A percentile compares a stretch with the other conserved stretches of the same genome.
Conservation (phyloP, 306 rosid species). For the Hylodesmum podocarpum region DNA sequence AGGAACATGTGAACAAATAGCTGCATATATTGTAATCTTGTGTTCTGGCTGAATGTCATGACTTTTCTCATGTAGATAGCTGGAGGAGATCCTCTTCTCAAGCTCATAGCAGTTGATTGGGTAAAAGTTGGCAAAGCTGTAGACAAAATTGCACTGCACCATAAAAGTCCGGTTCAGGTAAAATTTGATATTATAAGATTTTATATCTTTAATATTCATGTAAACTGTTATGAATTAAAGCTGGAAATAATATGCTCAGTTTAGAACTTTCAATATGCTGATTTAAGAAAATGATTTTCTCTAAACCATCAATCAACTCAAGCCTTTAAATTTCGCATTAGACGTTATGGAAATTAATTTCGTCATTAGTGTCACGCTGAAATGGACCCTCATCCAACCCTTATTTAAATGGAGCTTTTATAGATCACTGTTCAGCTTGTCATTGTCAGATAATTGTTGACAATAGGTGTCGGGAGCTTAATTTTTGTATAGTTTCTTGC, state of each 20-base stretch:
- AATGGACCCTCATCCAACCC: background rate
- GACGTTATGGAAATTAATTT: background rate
- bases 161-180: slow-evolving; percentile 78
- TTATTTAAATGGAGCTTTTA: background rate
- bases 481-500: background rate
- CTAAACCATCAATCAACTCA: background rate
- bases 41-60: slow-evolving; percentile 7
- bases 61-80: slow-evolving; percentile 47
- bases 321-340: background rate
- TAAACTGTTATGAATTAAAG: background rate
- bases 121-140: slow-evolving; percentile 58
- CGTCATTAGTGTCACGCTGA: background rate
- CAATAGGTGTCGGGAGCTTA: background rate
- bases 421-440: background rate
- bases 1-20: background rate
- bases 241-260: background rate
- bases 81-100: slow-evolving; percentile 94
- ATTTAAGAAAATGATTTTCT: background rate
- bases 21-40: background rate
- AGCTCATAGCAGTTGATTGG: slow-evolving; percentile 87
- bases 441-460: background rate
- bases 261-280: background rate
- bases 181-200: slow-evolving; percentile 10
- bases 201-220: slow-evolving; percentile 5
- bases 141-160: slow-evolving; percentile 74